Percentiles rank a stretch among this genome's conserved stretches.
phyloP scores from a whole-genome alignment of 768 basidiomycete species.

The Boletus coccyginus region DNA sequence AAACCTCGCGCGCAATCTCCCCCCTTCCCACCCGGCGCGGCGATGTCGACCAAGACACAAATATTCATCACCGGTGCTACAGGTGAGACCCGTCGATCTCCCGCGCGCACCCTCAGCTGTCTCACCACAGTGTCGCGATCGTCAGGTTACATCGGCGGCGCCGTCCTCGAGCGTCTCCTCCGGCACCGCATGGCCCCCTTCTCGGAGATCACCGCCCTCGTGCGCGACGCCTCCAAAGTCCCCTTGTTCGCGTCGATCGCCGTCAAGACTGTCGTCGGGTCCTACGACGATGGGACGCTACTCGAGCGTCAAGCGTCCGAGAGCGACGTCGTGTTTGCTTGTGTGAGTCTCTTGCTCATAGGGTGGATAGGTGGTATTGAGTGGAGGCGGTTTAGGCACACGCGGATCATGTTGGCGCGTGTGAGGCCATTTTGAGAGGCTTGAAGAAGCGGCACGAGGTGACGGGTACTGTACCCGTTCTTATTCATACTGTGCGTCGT shows the following conservation, averaged over 20 bases:
- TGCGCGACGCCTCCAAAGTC: constrained; percentile 25
- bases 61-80: constrained; percentile 47
- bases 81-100: constrained; percentile 25
- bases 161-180: constrained; percentile 24
- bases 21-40: neutral
- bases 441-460: constrained; percentile 44
- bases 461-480: constrained; percentile 41
- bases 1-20: too few species aligned
- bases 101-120: neutral
- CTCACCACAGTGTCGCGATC: neutral
- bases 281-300: constrained; percentile 37
- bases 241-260: constrained; percentile 13
- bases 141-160: constrained; percentile 32
- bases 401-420: constrained; percentile 43
- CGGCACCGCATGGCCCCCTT: constrained; percentile 7
- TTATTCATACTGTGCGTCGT: constrained; percentile 58
- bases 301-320: constrained; percentile 42
- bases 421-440: constrained; percentile 47
- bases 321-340: constrained; percentile 41
- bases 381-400: constrained; percentile 31
- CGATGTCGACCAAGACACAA: constrained; percentile 27
- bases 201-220: constrained; percentile 23
- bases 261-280: constrained; percentile 35
- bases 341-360: constrained; percentile 21
- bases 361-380: too few species aligned